Evolutionary conservation across 192 early-diverging fungal species (phyloP), one percentile per base, ranked within the genome.

Genomic region (Coemansia sp.): DNA sequence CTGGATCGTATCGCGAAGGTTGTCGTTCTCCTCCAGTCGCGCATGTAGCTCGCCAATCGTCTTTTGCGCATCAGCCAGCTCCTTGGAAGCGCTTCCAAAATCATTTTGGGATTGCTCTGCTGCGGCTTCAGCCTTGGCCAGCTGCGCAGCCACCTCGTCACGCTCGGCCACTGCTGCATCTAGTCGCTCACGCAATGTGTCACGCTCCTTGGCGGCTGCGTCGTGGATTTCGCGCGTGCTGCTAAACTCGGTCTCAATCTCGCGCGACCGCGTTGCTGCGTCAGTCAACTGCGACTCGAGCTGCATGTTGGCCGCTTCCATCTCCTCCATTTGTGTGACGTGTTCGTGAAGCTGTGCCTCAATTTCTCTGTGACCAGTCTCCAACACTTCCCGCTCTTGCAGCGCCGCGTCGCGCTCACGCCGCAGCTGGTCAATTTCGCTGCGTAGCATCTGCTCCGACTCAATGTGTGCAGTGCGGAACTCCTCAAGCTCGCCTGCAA

Each of bases 11-110:
- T 78, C 81, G 31, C 82, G 82, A 31, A 76, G 49, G 7, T 66
- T 23, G 56, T 86, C 85, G 71, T 85, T 83, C 57, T 90, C 88
- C 57, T 88, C 85, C 48, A 92, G 63, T 10, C 86, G 82, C n/a
- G 83, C 75, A 57, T 84, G 84, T 49, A 90, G 73, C 66, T 91
- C 88, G 28, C 81, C 60, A 11, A 85, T 58, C 25, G 87, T 86
- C 50, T 75, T 66, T 40, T 68, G 76, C 50, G 72, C 73, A 0
- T 21, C 21, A 1, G 63, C 59, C 62, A 81, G 69, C 26, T 64
- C 64, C 57, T 57, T 42, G 25, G 59, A 57, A 23, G 50, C 31
- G 22, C 48, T 49, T 6, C 37, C 42, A 31, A 47, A 47, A 36
- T 58, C 59, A 12, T 10, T 17, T 22, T 50, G 52, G 14, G 50